phyloP scores from a whole-genome alignment of 305 asterid species.

The Plantago rigida region DNA sequence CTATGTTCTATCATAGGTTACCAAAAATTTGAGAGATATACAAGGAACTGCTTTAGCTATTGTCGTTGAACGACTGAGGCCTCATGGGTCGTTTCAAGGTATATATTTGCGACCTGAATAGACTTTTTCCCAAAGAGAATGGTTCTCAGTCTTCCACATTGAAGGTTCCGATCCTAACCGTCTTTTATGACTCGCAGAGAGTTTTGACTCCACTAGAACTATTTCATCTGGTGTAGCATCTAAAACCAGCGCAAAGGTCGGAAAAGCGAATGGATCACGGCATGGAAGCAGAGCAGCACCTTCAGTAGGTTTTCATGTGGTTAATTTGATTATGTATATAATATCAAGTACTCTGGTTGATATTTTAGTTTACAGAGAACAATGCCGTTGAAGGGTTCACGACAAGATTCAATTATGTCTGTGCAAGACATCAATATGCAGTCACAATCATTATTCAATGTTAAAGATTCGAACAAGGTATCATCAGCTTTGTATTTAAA shows the following conservation, averaged over 20 bases:
- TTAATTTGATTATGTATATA: conserved; percentile 19
- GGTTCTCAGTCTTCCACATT: conserved; percentile 10
- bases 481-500: conserved; percentile 5
- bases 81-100: conserved; percentile 69
- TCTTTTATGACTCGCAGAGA: conserved; percentile 39
- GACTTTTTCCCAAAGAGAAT: conserved; percentile 1
- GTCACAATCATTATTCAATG: conserved; percentile 71
- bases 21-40: conserved; percentile 79
- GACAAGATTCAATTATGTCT: conserved; percentile 68
- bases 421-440: conserved; percentile 77
- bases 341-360: conserved; percentile 1
- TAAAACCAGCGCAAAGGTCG: conserved; percentile 56
- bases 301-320: conserved; percentile 49
- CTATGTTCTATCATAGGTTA: conserved; percentile 40
- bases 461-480: conserved; percentile 92
- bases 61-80: conserved; percentile 71
- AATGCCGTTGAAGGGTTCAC: conserved; percentile 60
- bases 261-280: conserved; percentile 60
- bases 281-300: conserved; percentile 69
- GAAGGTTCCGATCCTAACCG: conserved; percentile 19
- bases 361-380: conserved; percentile 46
- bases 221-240: conserved; percentile 44
- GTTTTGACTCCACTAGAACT: conserved; percentile 53
- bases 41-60: conserved; percentile 95
- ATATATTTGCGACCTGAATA: conserved; percentile 9